These are phyloP conservation scores for Rhodotorula diobovata DNA, from an alignment of 768 basidiomycete genomes.

Conservation along the genomic window DNA sequence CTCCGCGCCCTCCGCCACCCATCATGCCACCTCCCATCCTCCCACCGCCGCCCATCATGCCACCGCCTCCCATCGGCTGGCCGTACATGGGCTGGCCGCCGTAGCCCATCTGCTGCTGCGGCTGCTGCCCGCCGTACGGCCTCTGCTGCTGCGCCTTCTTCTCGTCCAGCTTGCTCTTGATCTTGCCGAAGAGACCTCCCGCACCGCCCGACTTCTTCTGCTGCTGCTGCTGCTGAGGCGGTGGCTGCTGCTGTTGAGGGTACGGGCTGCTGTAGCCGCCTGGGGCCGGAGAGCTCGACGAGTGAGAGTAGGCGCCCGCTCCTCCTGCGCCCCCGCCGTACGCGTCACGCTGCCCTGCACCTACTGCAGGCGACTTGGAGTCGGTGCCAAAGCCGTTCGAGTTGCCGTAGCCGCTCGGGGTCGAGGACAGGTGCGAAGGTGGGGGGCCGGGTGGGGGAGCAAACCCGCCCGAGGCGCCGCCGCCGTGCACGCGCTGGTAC, in stretches of 20 bases:
- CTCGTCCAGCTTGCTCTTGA: conserved; percentile 23
- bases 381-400: neutral
- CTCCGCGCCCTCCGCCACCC: conserved; percentile 11
- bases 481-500: conserved; percentile 55
- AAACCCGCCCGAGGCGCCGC: conserved; percentile 49
- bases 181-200: conserved; percentile 10
- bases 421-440: neutral
- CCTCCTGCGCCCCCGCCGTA: neutral
- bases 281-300: neutral
- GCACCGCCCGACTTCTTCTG: neutral
- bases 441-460: conserved; percentile 32
- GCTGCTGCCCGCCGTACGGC: conserved; percentile 8
- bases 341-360: neutral
- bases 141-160: neutral
- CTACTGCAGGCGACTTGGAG: too few species aligned
- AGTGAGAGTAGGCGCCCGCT: neutral
- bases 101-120: conserved; percentile 17
- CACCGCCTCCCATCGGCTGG: neutral
- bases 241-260: neutral
- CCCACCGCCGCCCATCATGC: neutral
- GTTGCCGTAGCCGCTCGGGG: too few species aligned
- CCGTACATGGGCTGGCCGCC: conserved; percentile 9
- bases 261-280: too few species aligned
- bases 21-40: conserved; percentile 5
- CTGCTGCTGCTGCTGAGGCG: neutral